Evolutionary conservation across 768 basidiomycete species (phyloP).

Genomic region (Russula earlei): DNA sequence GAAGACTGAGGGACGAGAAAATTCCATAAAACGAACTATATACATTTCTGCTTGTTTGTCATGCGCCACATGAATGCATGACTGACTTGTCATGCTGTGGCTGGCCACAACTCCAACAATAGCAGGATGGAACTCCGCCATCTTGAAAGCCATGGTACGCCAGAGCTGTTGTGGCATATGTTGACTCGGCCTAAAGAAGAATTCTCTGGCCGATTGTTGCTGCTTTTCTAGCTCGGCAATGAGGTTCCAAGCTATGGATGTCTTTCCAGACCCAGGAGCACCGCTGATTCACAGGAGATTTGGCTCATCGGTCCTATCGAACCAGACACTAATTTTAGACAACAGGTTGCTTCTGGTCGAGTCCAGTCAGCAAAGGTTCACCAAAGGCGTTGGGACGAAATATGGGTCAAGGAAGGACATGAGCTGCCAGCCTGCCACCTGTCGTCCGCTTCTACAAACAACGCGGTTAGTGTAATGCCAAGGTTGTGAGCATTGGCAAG

Average conservation of each 20-base stretch:
- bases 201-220: conserved; percentile 7
- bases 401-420: neutral
- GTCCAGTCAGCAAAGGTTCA: neutral
- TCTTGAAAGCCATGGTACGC: conserved; percentile 5
- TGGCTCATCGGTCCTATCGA: neutral
- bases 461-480: neutral
- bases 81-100: too few relatives aligned
- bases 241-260: conserved; percentile 7
- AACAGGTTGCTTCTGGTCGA: neutral
- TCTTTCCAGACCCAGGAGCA: conserved; percentile 16
- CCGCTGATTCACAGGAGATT: conserved; percentile 16
- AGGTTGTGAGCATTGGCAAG: neutral
- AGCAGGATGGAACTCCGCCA: conserved; percentile 15
- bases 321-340: neutral
- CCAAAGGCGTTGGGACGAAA: neutral
- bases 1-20: too few relatives aligned
- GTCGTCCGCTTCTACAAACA: neutral
- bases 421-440: neutral
- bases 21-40: too few relatives aligned
- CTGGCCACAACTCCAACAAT: too few relatives aligned
- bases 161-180: conserved; percentile 1
- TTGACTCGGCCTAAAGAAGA: neutral
- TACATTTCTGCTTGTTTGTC: too few relatives aligned
- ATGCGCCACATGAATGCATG: too few relatives aligned
- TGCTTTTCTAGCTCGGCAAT: conserved; percentile 2